Percentiles rank a stretch among this genome's conserved stretches.
phyloP scores from a whole-genome alignment of 2,329 filamentous ascomycete genomes.

The Fusarium hainanense region DNA sequence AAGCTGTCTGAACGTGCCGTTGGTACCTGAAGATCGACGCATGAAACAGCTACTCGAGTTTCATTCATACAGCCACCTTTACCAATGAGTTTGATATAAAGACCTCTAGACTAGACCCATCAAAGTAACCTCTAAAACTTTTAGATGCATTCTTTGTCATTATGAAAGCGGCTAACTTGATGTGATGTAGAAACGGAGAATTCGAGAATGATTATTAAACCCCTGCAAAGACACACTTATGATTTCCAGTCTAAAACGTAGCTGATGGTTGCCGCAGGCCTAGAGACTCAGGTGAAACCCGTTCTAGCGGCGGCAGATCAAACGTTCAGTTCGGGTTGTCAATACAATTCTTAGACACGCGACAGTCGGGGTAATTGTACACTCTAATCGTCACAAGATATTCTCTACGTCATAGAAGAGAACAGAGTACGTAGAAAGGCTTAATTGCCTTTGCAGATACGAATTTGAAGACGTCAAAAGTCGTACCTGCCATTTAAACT shows the following conservation, averaged over 20 bases:
- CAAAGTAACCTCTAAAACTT: too few relatives aligned
- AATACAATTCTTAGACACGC: not conserved
- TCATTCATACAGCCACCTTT: not conserved
- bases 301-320: constrained; percentile 7
- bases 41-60: constrained; percentile 15
- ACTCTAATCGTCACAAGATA: not conserved
- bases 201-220: not conserved
- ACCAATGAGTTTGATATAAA: not conserved
- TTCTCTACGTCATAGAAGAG: not conserved
- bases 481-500: not conserved
- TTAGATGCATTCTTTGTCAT: not conserved
- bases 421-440: not conserved
- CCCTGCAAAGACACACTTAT: not conserved
- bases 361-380: not conserved
- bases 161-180: not conserved
- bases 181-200: not conserved
- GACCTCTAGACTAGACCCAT: not conserved
- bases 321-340: not conserved
- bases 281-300: not conserved
- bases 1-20: not conserved
- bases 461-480: not conserved
- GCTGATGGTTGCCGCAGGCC: not conserved
- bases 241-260: constrained; percentile 1
- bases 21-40: constrained; percentile 17
- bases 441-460: not conserved